A percentile compares a stretch with the other conserved stretches of the same genome.
These are phyloP conservation scores for Penicillium paxilli DNA, from an alignment of 495 filamentous ascomycete genomes.

Conservation along the genomic window DNA sequence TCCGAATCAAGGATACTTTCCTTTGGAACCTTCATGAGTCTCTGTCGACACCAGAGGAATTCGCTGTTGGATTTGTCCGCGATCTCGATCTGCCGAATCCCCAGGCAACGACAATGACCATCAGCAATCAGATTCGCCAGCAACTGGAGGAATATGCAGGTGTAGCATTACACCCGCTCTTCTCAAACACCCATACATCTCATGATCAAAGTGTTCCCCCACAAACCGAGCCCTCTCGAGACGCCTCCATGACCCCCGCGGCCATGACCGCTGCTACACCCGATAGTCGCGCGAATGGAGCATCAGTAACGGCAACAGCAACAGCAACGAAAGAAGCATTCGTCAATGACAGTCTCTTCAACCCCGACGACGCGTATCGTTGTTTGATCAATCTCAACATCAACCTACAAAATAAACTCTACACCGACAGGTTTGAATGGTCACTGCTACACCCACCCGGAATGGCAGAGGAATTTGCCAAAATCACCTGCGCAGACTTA, in stretches of 20 bases:
- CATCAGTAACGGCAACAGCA: constrained; percentile 35
- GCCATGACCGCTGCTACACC: constrained; percentile 52
- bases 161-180: constrained; percentile 89
- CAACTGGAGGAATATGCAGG: constrained; percentile 96
- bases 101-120: constrained; percentile 64
- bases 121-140: constrained; percentile 89
- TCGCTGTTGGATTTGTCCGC: constrained; percentile 85
- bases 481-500: constrained; percentile 86
- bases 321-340: constrained; percentile 43
- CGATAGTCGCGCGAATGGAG: constrained; percentile 33
- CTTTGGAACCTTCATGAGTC: constrained; percentile 98
- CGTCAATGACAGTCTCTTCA: constrained; percentile 58
- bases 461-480: constrained; percentile 89
- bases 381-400: constrained; percentile 90
- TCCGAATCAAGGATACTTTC: constrained; percentile 88
- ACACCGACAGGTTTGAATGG: constrained; percentile 98
- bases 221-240: constrained; percentile 39
- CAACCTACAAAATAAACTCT: constrained; percentile 87
- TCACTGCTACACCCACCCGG: constrained; percentile 89
- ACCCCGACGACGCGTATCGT: constrained; percentile 88
- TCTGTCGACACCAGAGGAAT: constrained; percentile 90
- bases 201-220: constrained; percentile 36
- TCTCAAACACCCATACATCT: constrained; percentile 58
- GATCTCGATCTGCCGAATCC: constrained; percentile 89
- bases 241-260: constrained; percentile 54